phyloP scores from a whole-genome alignment of 768 basidiomycete species.

The Suillus ampliporus region DNA sequence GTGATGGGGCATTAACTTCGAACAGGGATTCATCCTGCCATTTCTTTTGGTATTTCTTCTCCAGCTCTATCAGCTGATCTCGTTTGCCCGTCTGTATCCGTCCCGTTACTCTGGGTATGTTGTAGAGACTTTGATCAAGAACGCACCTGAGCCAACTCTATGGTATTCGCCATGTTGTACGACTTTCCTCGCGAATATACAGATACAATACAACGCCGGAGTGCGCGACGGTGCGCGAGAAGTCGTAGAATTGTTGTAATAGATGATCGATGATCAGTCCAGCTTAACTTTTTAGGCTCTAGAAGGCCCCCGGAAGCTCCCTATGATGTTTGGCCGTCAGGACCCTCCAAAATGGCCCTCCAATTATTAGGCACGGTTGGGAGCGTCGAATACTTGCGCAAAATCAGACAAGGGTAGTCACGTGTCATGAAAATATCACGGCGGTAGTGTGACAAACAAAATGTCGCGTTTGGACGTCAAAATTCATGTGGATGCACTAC shows the following conservation, averaged over 20 bases:
- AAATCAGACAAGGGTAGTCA: too few relatives aligned
- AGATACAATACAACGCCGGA: constrained; percentile 39
- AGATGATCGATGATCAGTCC: constrained; percentile 28
- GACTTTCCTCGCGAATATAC: constrained; percentile 23
- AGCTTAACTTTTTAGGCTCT: too few relatives aligned
- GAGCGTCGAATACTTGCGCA: too few relatives aligned
- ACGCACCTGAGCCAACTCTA: constrained; percentile 66
- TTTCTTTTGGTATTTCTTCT: constrained; percentile 81
- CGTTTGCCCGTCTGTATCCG: constrained; percentile 84
- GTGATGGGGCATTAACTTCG: constrained; percentile 81
- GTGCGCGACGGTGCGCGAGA: constrained; percentile 28
- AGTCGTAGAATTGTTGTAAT: constrained; percentile 27
- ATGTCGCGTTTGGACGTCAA: too few relatives aligned
- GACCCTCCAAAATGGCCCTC: too few relatives aligned
- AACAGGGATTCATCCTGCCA: constrained; percentile 85
- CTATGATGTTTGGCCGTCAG: too few relatives aligned
- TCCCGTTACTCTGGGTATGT: constrained; percentile 9
- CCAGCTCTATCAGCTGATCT: constrained; percentile 83
- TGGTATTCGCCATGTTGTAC: constrained; percentile 60
- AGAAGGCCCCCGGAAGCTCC: too few relatives aligned
- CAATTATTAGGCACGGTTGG: too few relatives aligned
- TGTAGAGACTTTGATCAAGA: constrained; percentile 9
- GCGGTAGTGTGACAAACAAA: too few relatives aligned
- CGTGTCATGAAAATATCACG: too few relatives aligned
- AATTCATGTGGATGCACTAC: too few relatives aligned